Base-by-base conservation (phyloP, 257 asterid species). In the Nicotiana undulata region DNA sequence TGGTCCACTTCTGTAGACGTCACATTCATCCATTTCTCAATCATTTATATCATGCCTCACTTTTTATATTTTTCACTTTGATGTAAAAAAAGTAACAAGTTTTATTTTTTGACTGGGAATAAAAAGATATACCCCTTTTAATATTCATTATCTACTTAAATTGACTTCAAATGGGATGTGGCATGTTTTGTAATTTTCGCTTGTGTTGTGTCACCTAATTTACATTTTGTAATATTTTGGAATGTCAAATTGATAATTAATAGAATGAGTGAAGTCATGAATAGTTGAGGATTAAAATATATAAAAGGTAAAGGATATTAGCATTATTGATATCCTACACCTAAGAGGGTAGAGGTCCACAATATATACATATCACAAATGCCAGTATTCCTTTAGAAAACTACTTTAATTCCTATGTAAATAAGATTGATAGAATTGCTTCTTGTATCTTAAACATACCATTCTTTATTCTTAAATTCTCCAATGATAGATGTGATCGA, bases 301-400 rank as follows among this genome's bases (percentile, higher is more conserved):
- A 22, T 7, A 70, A 44, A 22, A 6, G 0, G 16, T 22, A 44
- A 44, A 44, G 8, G 49, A 4, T 34, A 67, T 18, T n/a, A 34
- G 28, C 8, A 56, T 20, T 9, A 70, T 20, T 20, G 37, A 70
- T 70, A 70, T 70, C 24, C 77, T 46, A 44, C 37, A 22, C 22
- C 22, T 70, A 70, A 22, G 77, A 70, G n/a, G n/a, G n/a, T n/a
- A n/a, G n/a, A n/a, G 77, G 59, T 74, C 63, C 59, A 74, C 63
- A 9, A 46, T 49, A 22, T 22, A 6, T 3, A 24, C 37, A 46
- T 74, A 74, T 24, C 44, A 11, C 58, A 40, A 40, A 40, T 40
- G 49, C 0, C 2, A 37, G 10, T 24, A 15, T 24, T 46, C 22
- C 9, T 6, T 37, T 40, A 9, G 49, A 12, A 40, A 26, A 74